Conservation (phyloP, 345 rosid genomes). For the Salix viminalis region DNA sequence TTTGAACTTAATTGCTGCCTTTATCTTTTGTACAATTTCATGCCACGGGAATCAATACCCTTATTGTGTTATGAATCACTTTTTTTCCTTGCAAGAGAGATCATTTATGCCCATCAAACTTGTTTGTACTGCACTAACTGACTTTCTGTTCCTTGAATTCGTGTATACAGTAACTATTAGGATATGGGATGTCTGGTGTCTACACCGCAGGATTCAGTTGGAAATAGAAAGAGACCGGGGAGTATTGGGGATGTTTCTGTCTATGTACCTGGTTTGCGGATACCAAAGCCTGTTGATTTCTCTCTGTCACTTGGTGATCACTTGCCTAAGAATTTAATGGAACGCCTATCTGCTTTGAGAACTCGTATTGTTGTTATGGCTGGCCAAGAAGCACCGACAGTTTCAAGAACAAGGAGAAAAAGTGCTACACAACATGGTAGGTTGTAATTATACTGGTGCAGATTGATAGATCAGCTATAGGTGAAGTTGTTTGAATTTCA, state of each 20-base stretch:
- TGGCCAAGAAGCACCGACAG: constrained; percentile 92
- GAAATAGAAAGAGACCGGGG: constrained; percentile 74
- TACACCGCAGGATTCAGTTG: constrained; percentile 71
- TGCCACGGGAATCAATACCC: constrained; percentile 20
- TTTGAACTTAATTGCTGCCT: constrained; percentile 13
- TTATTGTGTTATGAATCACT: background rate
- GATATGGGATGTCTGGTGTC: constrained; percentile 95
- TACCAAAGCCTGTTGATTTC: constrained; percentile 85
- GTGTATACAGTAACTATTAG: constrained; percentile 27
- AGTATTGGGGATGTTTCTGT: constrained; percentile 87
- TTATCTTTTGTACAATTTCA: constrained; percentile 4
- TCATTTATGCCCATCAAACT: background rate
- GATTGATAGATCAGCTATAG: constrained; percentile 3
- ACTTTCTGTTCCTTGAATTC: constrained; percentile 21
- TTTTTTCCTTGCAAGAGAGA: background rate
- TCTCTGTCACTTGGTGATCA: constrained; percentile 62
- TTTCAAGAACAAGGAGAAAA: constrained; percentile 86
- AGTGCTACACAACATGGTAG: constrained; percentile 92
- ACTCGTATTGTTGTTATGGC: constrained; percentile 98
- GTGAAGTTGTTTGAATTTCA: constrained; percentile 11
- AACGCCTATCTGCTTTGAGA: constrained; percentile 79
- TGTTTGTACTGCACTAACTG: constrained; percentile 1
- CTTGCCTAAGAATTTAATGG: constrained; percentile 66
- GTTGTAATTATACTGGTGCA: constrained; percentile 15
- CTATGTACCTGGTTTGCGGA: constrained; percentile 89